Conservation (phyloP, 352 stramenopile genomes). For the Globisporangium perplexum region DNA sequence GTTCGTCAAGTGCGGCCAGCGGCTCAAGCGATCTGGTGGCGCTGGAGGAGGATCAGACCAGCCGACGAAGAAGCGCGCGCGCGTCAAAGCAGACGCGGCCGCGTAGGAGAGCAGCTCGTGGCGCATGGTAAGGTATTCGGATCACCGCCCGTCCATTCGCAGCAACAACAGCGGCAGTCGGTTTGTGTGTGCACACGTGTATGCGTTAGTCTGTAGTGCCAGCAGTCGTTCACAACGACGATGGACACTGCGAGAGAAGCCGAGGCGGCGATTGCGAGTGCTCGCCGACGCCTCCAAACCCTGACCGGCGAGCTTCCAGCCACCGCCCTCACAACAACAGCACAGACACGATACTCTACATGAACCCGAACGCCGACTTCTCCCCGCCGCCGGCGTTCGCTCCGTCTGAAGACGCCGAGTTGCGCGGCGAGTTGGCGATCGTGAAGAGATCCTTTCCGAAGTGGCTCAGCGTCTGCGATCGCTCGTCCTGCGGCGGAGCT, state of each 20-base stretch:
- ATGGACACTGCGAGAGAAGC: background rate
- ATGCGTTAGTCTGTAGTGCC: background rate
- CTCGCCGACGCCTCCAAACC: background rate
- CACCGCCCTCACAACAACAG: slow-evolving; percentile 4
- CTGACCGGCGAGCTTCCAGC: background rate
- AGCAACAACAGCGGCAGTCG: background rate
- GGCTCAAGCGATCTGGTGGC: slow-evolving; percentile 21
- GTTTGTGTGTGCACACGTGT: background rate
- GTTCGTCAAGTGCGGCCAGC: slow-evolving; percentile 41
- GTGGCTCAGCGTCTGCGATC: slow-evolving; percentile 62
- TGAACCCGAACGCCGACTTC: slow-evolving; percentile 85
- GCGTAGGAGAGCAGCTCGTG: background rate
- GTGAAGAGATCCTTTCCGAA: slow-evolving; percentile 85
- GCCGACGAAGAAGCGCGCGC: slow-evolving; percentile 14
- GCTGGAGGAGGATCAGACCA: background rate
- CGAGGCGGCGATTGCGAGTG: background rate
- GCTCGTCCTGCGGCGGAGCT: slow-evolving; percentile 34
- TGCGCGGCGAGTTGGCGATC: slow-evolving; percentile 76
- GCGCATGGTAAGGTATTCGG: no score
- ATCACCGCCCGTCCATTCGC: background rate
- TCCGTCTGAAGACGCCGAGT: slow-evolving; percentile 15
- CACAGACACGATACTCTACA: slow-evolving; percentile 50
- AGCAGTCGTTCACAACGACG: no score
- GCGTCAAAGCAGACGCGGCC: slow-evolving; percentile 9
- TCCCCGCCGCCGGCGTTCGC: slow-evolving; percentile 15